Percentiles rank a stretch among this genome's conserved stretches.
Evolutionary conservation across 2,329 filamentous ascomycete species (phyloP).

Genomic region (Hypoxylon rubiginosum): DNA sequence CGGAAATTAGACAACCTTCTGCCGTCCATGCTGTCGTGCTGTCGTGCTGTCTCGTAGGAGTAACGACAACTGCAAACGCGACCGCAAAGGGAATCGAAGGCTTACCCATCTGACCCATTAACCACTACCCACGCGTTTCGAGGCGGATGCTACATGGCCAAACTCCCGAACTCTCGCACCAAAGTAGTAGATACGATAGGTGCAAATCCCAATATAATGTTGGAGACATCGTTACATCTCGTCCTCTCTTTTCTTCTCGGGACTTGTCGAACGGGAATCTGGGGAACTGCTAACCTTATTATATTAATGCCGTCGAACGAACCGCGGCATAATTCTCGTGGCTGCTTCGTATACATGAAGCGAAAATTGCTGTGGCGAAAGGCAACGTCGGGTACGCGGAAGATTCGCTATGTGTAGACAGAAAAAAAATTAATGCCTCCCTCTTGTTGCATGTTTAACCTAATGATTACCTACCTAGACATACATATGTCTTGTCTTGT

Average conservation of each 20-base stretch:
- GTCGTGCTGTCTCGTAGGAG: neutral
- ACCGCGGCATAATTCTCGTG: constrained; percentile 9
- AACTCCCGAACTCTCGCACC: constrained; percentile 23
- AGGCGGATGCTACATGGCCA: constrained; percentile 18
- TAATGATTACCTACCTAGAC: neutral
- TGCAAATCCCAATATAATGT: constrained; percentile 34
- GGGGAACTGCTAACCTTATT: constrained; percentile 28
- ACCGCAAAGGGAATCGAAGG: constrained; percentile 5
- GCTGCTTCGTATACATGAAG: constrained; percentile 23
- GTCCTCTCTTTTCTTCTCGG: constrained; percentile 19
- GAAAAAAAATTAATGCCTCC: neutral
- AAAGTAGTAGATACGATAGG: constrained; percentile 21
- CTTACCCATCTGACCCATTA: constrained; percentile 2
- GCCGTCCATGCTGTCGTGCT: constrained; percentile 2
- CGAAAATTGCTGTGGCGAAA: too few relatives aligned
- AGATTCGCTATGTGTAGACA: constrained; percentile 9
- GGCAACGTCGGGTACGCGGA: constrained; percentile 31
- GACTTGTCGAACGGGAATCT: constrained; percentile 31
- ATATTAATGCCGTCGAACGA: constrained; percentile 16
- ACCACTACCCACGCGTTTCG: constrained; percentile 3
- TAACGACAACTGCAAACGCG: constrained; percentile 16
- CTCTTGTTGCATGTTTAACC: constrained; percentile 1
- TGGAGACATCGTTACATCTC: constrained; percentile 25
- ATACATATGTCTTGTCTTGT: constrained; percentile 5
- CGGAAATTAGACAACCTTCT: constrained; percentile 12